phyloP scores from a whole-genome alignment of 306 rosid species.

The Prunus armeniaca region DNA sequence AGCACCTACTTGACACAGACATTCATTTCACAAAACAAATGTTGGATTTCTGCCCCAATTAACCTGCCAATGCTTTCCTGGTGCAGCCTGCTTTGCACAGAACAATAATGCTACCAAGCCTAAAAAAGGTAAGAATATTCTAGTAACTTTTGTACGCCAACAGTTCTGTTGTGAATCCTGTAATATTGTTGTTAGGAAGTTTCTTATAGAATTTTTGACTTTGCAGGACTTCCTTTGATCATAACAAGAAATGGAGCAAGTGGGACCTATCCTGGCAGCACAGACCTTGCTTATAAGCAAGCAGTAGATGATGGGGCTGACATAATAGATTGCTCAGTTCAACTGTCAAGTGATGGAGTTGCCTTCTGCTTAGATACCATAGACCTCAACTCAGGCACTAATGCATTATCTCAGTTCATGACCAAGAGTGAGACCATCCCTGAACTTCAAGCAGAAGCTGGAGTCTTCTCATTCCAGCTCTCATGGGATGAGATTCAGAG shows the following conservation, averaged over 20 bases:
- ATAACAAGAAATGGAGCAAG: conserved; percentile 81
- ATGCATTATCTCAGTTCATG: conserved; percentile 52
- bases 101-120: conserved; percentile 34
- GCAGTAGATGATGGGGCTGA: conserved; percentile 77
- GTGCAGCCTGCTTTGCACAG: conserved; percentile 71
- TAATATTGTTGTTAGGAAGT: background rate
- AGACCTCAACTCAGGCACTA: conserved; percentile 55
- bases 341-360: conserved; percentile 80
- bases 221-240: conserved; percentile 54
- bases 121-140: conserved; percentile 40
- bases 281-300: conserved; percentile 78
- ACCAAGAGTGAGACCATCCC: conserved; percentile 45
- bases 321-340: conserved; percentile 88
- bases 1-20: no score
- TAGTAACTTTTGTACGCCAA: background rate
- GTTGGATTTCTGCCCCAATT: background rate
- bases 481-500: conserved; percentile 77
- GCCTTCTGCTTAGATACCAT: conserved; percentile 57
- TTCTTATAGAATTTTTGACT: background rate
- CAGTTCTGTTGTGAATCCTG: background rate
- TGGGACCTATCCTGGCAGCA: conserved; percentile 73
- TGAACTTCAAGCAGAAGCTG: conserved; percentile 60
- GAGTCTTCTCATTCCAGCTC: conserved; percentile 81
- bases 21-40: background rate
- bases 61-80: conserved; percentile 23